Conservation (phyloP, 257 asterid genomes). For the Ilex aquifolium region DNA sequence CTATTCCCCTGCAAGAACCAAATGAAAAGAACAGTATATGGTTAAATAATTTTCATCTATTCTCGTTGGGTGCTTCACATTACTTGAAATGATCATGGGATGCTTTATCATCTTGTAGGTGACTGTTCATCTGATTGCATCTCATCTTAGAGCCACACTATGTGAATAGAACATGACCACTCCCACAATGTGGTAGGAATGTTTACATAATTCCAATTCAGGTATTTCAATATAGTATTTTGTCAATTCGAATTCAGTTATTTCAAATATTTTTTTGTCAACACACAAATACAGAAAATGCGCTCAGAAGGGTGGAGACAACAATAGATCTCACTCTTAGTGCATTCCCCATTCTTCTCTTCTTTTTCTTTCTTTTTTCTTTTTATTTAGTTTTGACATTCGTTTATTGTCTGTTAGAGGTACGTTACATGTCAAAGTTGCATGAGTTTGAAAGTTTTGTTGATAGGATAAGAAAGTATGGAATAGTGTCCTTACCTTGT, state of each 20-base stretch:
- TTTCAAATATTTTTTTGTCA: neutral
- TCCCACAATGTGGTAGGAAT: slow-evolving; percentile 90
- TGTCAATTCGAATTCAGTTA: neutral
- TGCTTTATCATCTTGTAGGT: slow-evolving; percentile 47
- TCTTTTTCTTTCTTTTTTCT: slow-evolving; percentile 4
- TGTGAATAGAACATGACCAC: slow-evolving; percentile 90
- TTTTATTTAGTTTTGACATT: slow-evolving; percentile 15
- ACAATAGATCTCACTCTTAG: too few relatives aligned
- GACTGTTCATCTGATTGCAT: slow-evolving; percentile 65
- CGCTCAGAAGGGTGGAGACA: too few relatives aligned
- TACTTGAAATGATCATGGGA: slow-evolving; percentile 14
- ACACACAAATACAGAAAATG: too few relatives aligned
- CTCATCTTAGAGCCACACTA: slow-evolving; percentile 63
- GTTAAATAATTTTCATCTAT: too few relatives aligned
- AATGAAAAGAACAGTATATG: too few relatives aligned
- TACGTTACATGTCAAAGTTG: slow-evolving; percentile 73
- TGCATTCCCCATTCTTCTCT: too few relatives aligned
- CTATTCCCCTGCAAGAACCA: slow-evolving; percentile 11
- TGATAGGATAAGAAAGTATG: slow-evolving; percentile 80
- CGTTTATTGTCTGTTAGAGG: slow-evolving; percentile 49
- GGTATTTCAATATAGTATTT: slow-evolving; percentile 34
- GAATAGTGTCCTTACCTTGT: slow-evolving; percentile 49
- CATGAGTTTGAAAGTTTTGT: slow-evolving; percentile 89
- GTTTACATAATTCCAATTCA: slow-evolving; percentile 70
- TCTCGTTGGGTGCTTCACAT: neutral